Evolutionary conservation across 2,329 filamentous ascomycete species (phyloP).

Genomic region (Rhynchosporium secalis): DNA sequence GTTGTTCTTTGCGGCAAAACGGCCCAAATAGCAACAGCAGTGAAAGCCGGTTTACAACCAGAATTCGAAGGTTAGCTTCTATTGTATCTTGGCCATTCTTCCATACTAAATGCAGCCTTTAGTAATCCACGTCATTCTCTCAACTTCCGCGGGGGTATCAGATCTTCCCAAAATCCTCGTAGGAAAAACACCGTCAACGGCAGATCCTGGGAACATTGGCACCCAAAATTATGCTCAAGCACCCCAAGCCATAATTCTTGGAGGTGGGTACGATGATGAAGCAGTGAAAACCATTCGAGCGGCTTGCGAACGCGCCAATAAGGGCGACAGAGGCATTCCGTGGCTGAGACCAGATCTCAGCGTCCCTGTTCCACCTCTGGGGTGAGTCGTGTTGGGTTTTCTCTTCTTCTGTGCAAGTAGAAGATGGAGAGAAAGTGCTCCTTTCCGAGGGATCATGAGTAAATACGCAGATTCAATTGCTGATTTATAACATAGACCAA

Average conservation of each 20-base stretch:
- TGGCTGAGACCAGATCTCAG: constrained; percentile 10
- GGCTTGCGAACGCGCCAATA: constrained; percentile 5
- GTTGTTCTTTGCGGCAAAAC: constrained; percentile 11
- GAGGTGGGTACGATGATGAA: constrained; percentile 7
- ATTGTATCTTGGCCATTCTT: background rate
- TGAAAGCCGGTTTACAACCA: constrained; percentile 11
- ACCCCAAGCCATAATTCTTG: constrained; percentile 6
- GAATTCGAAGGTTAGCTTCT: constrained; percentile 6
- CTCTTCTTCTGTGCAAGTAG: too few species aligned
- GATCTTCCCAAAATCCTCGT: constrained; percentile 6
- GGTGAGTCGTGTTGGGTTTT: background rate
- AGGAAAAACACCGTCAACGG: background rate
- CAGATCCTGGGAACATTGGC: constrained; percentile 7
- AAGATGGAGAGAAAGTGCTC: too few species aligned
- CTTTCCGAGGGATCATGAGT: too few species aligned
- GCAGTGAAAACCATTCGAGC: background rate
- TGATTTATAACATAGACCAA: background rate
- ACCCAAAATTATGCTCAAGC: constrained; percentile 8
- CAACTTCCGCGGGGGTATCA: background rate
- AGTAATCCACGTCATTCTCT: constrained; percentile 14
- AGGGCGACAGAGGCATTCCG: constrained; percentile 5
- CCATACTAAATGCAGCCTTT: background rate
- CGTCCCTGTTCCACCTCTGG: constrained; percentile 10
- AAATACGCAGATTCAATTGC: background rate
- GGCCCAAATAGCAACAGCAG: constrained; percentile 9